A percentile compares a stretch with the other conserved stretches of the same genome.
These are phyloP conservation scores for Leishmania guyanensis DNA, from an alignment of 208 protist species.

Conservation along the genomic window DNA sequence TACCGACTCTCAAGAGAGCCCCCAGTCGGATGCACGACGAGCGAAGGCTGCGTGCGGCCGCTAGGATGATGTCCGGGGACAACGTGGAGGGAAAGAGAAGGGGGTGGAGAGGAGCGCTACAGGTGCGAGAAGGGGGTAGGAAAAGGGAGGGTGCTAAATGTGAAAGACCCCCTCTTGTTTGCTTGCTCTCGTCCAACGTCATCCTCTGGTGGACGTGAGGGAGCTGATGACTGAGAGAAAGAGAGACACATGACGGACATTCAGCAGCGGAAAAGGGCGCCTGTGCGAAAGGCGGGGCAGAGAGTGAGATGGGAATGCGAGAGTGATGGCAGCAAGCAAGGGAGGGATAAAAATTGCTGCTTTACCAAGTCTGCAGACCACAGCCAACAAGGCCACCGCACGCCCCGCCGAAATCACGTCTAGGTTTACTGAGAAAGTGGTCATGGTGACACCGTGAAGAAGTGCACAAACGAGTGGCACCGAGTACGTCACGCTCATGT, in stretches of 20 bases:
- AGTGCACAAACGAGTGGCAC: not conserved
- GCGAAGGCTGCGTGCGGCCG: slow-evolving; percentile 1
- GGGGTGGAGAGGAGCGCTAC: not conserved
- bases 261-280: not conserved
- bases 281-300: not conserved
- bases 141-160: not conserved
- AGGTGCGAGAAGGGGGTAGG: not conserved
- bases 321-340: not conserved
- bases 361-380: not conserved
- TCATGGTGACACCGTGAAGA: not conserved
- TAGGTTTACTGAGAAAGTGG: not conserved
- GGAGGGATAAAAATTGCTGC: not conserved
- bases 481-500: not conserved
- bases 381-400: not conserved
- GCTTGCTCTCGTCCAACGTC: not conserved
- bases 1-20: slow-evolving; percentile 25
- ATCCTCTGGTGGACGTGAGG: not conserved
- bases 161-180: not conserved
- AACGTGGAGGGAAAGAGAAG: not conserved
- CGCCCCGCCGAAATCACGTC: not conserved
- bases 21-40: slow-evolving; percentile 35
- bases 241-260: not conserved
- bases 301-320: not conserved
- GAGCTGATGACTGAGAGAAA: not conserved
- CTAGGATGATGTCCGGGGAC: not conserved